These are phyloP conservation scores for Neobulgaria alba DNA, from an alignment of 2,329 filamentous ascomycete species.

Conservation along the genomic window DNA sequence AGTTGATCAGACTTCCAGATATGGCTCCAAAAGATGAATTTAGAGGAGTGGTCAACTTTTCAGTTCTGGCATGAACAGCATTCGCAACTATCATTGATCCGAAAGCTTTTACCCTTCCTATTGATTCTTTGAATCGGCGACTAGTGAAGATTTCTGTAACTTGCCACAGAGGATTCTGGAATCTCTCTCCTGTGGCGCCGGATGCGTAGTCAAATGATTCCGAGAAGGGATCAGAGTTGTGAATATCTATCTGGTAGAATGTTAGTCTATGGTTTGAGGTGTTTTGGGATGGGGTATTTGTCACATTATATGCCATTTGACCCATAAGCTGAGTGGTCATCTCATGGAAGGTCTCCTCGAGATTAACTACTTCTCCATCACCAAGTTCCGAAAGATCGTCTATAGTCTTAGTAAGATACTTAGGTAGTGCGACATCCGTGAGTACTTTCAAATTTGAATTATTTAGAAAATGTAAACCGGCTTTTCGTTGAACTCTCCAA, in stretches of 20 bases:
- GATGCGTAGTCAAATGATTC: slow-evolving; percentile 54
- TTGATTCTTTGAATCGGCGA: slow-evolving; percentile 37
- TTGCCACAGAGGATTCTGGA: slow-evolving; percentile 57
- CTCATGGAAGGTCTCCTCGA: slow-evolving; percentile 53
- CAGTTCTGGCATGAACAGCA: slow-evolving; percentile 37
- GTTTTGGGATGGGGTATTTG: neutral
- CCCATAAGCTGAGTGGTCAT: slow-evolving; percentile 59
- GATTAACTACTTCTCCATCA: slow-evolving; percentile 35
- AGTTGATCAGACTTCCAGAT: slow-evolving; percentile 51
- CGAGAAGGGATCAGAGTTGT: slow-evolving; percentile 51
- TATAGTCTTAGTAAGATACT: slow-evolving; percentile 40
- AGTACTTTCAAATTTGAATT: slow-evolving; percentile 47
- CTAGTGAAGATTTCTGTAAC: slow-evolving; percentile 48
- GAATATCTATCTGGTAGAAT: slow-evolving; percentile 50
- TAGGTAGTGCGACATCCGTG: slow-evolving; percentile 48
- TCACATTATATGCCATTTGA: slow-evolving; percentile 55
- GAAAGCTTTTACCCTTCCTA: slow-evolving; percentile 44
- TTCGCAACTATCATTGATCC: slow-evolving; percentile 48
- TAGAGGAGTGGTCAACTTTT: slow-evolving; percentile 14
- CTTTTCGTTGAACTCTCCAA: slow-evolving; percentile 55
- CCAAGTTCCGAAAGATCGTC: slow-evolving; percentile 28
- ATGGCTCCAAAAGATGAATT: slow-evolving; percentile 27
- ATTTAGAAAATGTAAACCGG: slow-evolving; percentile 51
- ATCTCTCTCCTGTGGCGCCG: slow-evolving; percentile 49
- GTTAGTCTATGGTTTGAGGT: slow-evolving; percentile 2